Conservation (phyloP, 805 yeast species). For the Candida loeiensis region DNA sequence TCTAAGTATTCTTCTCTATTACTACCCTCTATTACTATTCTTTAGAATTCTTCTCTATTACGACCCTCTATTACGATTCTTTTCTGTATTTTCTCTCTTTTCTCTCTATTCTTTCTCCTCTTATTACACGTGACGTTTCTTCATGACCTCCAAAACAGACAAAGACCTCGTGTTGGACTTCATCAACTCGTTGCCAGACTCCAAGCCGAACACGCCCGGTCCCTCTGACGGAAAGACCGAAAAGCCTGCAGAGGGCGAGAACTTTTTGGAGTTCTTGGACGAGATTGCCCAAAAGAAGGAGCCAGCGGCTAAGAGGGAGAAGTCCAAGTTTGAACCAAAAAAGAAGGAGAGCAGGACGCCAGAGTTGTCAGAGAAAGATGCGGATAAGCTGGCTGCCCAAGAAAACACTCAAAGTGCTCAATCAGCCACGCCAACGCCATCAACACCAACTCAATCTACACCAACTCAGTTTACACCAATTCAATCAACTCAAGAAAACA, state of each 20-base stretch:
- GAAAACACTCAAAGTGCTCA: no score
- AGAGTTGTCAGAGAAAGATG: not conserved
- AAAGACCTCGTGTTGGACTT: conserved; percentile 78
- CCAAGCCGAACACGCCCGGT: conserved; percentile 30
- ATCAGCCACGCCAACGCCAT: no score
- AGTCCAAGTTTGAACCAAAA: conserved; percentile 35
- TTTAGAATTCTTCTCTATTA: not conserved
- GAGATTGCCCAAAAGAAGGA: conserved; percentile 60
- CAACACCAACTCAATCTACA: no score
- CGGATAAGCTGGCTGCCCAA: no score
- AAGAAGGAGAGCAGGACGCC: conserved; percentile 11
- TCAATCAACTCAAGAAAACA: no score
- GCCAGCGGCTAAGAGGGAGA: conserved; percentile 28
- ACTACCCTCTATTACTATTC: no score
- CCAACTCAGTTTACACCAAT: no score
- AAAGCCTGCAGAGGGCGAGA: conserved; percentile 42
- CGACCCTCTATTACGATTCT: not conserved
- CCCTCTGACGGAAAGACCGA: conserved; percentile 17
- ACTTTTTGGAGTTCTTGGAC: conserved; percentile 56
- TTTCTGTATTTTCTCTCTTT: not conserved
- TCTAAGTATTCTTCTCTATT: no score
- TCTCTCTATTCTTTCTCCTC: not conserved
- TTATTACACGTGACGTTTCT: not conserved
- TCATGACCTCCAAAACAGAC: conserved; percentile 33
- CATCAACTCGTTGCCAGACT: conserved; percentile 73